Percentiles rank a stretch among this genome's conserved stretches.
Conservation (phyloP, 2,329 filamentous ascomycete genomes). For the Colletotrichum nymphaeae region DNA sequence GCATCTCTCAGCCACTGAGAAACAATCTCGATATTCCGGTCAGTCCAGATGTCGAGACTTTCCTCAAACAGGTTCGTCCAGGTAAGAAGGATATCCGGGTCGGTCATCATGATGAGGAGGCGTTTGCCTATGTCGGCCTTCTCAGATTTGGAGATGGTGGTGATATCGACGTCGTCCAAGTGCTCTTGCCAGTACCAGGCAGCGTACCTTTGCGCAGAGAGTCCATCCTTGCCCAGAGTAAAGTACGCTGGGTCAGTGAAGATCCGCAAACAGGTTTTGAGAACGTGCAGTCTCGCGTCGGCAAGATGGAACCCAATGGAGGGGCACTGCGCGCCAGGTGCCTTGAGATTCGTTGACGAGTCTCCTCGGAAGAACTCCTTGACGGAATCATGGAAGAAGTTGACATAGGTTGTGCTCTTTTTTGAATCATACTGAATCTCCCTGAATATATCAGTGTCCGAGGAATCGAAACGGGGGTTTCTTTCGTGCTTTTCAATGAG, state of each 20-base stretch:
- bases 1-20: constrained; percentile 49
- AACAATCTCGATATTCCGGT: constrained; percentile 50
- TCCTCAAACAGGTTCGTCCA: constrained; percentile 56
- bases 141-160: constrained; percentile 40
- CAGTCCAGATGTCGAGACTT: constrained; percentile 54
- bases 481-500: constrained; percentile 51
- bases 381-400: constrained; percentile 54
- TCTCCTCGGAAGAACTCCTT: constrained; percentile 52
- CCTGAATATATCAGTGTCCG: constrained; percentile 40
- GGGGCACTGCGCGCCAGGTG: constrained; percentile 26
- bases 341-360: constrained; percentile 39
- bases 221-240: constrained; percentile 35
- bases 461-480: constrained; percentile 38
- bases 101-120: constrained; percentile 51
- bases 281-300: constrained; percentile 49
- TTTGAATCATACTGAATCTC: constrained; percentile 56
- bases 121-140: constrained; percentile 47
- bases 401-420: constrained; percentile 51
- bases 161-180: constrained; percentile 47
- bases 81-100: constrained; percentile 49
- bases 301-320: constrained; percentile 49
- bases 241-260: constrained; percentile 45
- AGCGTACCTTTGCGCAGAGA: constrained; percentile 46
- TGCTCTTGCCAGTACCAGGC: constrained; percentile 60
- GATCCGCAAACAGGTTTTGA: constrained; percentile 52